Conservation (phyloP, 768 basidiomycete species). For the Termitomyces sp. region DNA sequence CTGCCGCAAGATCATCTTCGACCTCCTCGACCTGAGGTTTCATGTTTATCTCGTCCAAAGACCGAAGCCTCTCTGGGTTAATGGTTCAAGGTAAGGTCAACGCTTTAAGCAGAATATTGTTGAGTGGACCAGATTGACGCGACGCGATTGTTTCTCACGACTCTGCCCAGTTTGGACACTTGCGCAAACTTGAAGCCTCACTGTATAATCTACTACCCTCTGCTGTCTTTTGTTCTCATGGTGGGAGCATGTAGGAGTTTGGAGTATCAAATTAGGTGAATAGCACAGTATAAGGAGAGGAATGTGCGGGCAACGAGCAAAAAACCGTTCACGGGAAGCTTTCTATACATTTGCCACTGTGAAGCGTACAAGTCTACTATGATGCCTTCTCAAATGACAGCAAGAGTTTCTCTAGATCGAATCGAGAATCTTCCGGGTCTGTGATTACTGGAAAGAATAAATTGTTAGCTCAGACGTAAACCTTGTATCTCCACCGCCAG, state of each 20-base stretch:
- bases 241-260: slow-evolving; percentile 1
- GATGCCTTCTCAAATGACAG: slow-evolving; percentile 69
- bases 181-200: not conserved
- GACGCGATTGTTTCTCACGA: slow-evolving; percentile 40
- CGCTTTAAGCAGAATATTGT: not conserved
- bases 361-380: slow-evolving; percentile 34
- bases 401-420: slow-evolving; percentile 91
- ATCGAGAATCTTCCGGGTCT: slow-evolving; percentile 91
- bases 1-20: slow-evolving; percentile 76
- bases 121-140: slow-evolving; percentile 21
- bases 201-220: slow-evolving; percentile 11
- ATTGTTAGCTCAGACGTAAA: slow-evolving; percentile 9
- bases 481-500: slow-evolving; percentile 3
- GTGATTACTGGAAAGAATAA: slow-evolving; percentile 60
- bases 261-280: slow-evolving; percentile 11
- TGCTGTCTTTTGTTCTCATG: not conserved
- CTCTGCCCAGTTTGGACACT: slow-evolving; percentile 7
- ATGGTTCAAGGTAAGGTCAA: not conserved
- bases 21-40: slow-evolving; percentile 58
- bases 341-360: slow-evolving; percentile 13
- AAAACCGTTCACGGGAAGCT: slow-evolving; percentile 9
- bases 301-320: slow-evolving; percentile 4
- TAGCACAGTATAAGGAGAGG: slow-evolving; percentile 11
- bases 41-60: slow-evolving; percentile 23
- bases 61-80: not conserved